Evolutionary conservation across 768 basidiomycete species (phyloP).

Genomic region (Naganishia vishniacii): DNA sequence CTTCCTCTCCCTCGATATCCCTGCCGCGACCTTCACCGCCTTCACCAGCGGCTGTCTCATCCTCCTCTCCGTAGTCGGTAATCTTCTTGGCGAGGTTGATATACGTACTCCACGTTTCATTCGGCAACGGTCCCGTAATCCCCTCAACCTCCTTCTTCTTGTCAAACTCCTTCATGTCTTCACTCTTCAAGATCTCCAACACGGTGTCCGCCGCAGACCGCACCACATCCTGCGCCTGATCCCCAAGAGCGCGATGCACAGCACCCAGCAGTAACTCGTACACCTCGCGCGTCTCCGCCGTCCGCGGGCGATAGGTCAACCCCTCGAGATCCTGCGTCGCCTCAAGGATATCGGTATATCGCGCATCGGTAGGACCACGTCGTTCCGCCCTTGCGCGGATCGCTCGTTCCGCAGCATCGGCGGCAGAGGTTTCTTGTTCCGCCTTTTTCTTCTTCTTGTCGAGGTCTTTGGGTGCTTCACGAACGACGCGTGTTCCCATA

Average conservation of each 20-base stretch:
- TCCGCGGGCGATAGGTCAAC: slow-evolving; percentile 82
- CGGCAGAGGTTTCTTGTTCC: slow-evolving; percentile 33
- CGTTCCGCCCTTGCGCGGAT: slow-evolving; percentile 56
- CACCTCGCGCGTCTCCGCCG: slow-evolving; percentile 86
- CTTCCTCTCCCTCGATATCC: slow-evolving; percentile 88
- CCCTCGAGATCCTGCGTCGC: slow-evolving; percentile 91
- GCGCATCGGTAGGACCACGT: slow-evolving; percentile 50
- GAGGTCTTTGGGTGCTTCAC: slow-evolving; percentile 76
- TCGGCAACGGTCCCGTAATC: slow-evolving; percentile 60
- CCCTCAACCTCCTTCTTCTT: slow-evolving; percentile 91
- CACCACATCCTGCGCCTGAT: slow-evolving; percentile 92
- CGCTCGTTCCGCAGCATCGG: slow-evolving; percentile 43
- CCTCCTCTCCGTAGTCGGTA: slow-evolving; percentile 87
- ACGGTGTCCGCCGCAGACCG: slow-evolving; percentile 91
- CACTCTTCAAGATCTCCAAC: slow-evolving; percentile 79
- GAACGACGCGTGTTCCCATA: slow-evolving; percentile 86
- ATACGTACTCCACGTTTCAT: slow-evolving; percentile 75
- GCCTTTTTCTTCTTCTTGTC: slow-evolving; percentile 92
- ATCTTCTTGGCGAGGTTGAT: slow-evolving; percentile 85
- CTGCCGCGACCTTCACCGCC: slow-evolving; percentile 75
- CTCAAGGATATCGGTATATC: slow-evolving; percentile 79
- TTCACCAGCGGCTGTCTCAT: slow-evolving; percentile 64
- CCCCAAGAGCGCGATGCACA: slow-evolving; percentile 78
- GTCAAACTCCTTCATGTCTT: slow-evolving; percentile 88
- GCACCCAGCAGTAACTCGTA: slow-evolving; percentile 83